phyloP scores from a whole-genome alignment of 2,329 filamentous ascomycete genomes.

The Ceratocystis destructans region DNA sequence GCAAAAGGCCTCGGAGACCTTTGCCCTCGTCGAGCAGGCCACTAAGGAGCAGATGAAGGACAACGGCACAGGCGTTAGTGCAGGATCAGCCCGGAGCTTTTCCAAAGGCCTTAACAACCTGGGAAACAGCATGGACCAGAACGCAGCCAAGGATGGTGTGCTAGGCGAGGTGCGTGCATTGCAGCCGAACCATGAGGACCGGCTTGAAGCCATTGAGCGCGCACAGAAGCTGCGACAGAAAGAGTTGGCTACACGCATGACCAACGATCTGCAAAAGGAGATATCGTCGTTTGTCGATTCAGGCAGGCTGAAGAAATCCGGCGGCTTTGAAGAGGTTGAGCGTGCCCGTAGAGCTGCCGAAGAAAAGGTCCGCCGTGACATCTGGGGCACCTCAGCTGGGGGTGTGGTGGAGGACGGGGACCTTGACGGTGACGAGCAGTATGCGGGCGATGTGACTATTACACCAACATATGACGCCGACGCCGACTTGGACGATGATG shows the following conservation, averaged over 20 bases:
- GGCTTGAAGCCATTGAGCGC: conserved; percentile 91
- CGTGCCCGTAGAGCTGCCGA: conserved; percentile 72
- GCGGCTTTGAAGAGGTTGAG: conserved; percentile 88
- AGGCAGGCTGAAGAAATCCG: conserved; percentile 87
- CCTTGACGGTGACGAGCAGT: conserved; percentile 21
- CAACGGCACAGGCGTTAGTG: conserved; percentile 38
- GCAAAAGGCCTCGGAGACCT: conserved; percentile 86
- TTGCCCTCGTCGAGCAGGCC: conserved; percentile 88
- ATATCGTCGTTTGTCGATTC: conserved; percentile 74
- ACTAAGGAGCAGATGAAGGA: conserved; percentile 96
- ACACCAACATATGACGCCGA: conserved; percentile 8
- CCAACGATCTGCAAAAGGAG: conserved; percentile 70
- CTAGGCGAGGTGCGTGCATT: conserved; percentile 86
- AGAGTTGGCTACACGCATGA: conserved; percentile 65
- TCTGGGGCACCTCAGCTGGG: conserved; percentile 42
- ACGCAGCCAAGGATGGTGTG: conserved; percentile 76
- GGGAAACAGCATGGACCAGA: conserved; percentile 51
- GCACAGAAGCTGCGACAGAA: conserved; percentile 83
- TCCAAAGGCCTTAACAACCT: conserved; percentile 41
- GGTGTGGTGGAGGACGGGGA: conserved; percentile 29
- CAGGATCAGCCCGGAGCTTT: conserved; percentile 41
- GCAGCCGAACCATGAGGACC: conserved; percentile 84
- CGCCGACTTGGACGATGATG: conserved; percentile 12
- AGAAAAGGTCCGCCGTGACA: conserved; percentile 70
- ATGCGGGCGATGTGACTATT: conserved; percentile 7